Evolutionary conservation across 768 basidiomycete genomes (phyloP).

Genomic region (Boletales sp.): DNA sequence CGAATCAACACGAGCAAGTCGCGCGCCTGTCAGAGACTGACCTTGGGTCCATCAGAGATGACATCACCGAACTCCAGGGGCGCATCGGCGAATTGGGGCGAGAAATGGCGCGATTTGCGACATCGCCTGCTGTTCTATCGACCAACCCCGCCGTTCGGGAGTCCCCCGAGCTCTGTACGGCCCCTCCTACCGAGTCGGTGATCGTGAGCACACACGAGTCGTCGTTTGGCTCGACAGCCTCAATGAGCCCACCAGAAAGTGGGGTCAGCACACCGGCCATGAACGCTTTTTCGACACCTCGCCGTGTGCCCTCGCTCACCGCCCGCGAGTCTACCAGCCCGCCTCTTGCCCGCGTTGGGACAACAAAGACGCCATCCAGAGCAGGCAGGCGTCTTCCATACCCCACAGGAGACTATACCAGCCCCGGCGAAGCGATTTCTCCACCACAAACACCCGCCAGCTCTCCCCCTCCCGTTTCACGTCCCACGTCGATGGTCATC

Average conservation of each 20-base stretch:
- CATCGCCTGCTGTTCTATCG: constrained; percentile 41
- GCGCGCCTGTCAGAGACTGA: constrained; percentile 30
- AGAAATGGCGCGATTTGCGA: constrained; percentile 74
- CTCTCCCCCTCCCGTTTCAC: constrained; percentile 41
- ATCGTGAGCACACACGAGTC: constrained; percentile 31
- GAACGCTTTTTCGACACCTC: constrained; percentile 25
- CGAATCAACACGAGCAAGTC: neutral
- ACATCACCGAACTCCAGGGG: constrained; percentile 69
- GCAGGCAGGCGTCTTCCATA: constrained; percentile 61
- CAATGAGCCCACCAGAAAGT: constrained; percentile 13
- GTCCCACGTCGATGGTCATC: constrained; percentile 43
- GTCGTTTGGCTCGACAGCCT: constrained; percentile 17
- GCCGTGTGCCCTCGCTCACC: constrained; percentile 34
- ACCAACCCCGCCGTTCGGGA: constrained; percentile 45
- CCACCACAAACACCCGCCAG: constrained; percentile 37
- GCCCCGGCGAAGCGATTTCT: constrained; percentile 48
- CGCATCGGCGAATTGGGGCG: constrained; percentile 72
- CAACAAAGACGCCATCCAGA: constrained; percentile 25
- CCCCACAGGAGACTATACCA: constrained; percentile 79
- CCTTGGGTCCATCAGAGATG: constrained; percentile 58
- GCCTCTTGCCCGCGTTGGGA: constrained; percentile 49
- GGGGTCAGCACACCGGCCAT: constrained; percentile 11
- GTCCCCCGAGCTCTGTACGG: constrained; percentile 42
- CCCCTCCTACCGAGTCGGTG: constrained; percentile 48
- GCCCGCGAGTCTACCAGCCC: constrained; percentile 64